Percentiles rank a stretch among this genome's conserved stretches.
Evolutionary conservation across 768 basidiomycete species (phyloP).

Genomic region (Kwoniella dejecticola): DNA sequence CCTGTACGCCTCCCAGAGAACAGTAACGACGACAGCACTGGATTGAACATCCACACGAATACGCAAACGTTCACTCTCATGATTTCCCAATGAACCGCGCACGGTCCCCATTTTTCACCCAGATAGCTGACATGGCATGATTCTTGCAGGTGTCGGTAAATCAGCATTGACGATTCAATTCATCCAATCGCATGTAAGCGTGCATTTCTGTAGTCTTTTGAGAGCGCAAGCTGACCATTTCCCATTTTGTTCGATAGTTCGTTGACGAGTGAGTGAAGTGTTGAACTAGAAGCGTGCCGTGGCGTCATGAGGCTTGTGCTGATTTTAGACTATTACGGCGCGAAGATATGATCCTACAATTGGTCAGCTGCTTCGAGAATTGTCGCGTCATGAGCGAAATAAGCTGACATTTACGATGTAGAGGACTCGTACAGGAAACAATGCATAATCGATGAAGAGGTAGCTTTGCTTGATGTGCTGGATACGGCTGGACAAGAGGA

Average conservation of each 20-base stretch:
- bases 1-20: too few relatives aligned
- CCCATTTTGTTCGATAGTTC: constrained; percentile 32
- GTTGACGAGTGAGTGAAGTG: constrained; percentile 50
- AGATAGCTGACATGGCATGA: neutral
- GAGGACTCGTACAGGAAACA: constrained; percentile 96
- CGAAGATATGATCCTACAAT: constrained; percentile 76
- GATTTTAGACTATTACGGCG: neutral
- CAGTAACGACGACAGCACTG: too few relatives aligned
- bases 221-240: constrained; percentile 20
- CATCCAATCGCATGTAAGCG: constrained; percentile 66
- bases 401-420: constrained; percentile 1
- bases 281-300: neutral
- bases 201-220: neutral
- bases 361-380: constrained; percentile 58
- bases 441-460: constrained; percentile 96
- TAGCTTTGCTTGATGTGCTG: constrained; percentile 93
- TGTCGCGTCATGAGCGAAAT: neutral
- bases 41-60: neutral
- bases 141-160: constrained; percentile 67
- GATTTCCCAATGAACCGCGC: too few relatives aligned
- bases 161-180: constrained; percentile 96
- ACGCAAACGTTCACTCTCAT: too few relatives aligned
- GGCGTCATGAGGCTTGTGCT: constrained; percentile 9
- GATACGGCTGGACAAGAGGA: constrained; percentile 98
- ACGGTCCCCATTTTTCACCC: too few relatives aligned